A percentile compares a stretch with the other conserved stretches of the same genome.
Conservation (phyloP, 345 rosid species). For the Clausena lansium region DNA sequence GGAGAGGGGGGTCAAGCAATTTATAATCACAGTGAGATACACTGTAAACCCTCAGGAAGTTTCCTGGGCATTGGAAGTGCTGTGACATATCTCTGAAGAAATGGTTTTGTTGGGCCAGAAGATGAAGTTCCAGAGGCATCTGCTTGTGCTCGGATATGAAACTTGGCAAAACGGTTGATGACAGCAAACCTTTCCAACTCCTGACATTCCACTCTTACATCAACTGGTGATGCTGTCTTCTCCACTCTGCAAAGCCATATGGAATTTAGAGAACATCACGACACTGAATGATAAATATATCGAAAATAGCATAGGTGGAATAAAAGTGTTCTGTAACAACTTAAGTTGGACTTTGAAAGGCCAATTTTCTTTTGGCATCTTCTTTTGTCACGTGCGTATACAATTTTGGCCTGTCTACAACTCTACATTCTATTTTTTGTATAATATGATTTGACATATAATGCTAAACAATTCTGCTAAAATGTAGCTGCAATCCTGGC, state of each 20-base stretch:
- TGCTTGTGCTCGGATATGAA: slow-evolving; percentile 58
- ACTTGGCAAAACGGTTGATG: slow-evolving; percentile 88
- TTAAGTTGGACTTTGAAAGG: not conserved
- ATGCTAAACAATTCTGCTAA: not conserved
- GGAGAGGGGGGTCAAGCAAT: slow-evolving; percentile 13
- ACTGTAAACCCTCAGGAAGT: slow-evolving; percentile 68
- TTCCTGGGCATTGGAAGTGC: slow-evolving; percentile 60
- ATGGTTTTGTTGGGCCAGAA: slow-evolving; percentile 30
- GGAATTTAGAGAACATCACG: slow-evolving; percentile 7
- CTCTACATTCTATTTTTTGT: not conserved
- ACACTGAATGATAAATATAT: not conserved
- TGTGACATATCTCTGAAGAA: slow-evolving; percentile 62
- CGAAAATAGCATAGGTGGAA: not conserved
- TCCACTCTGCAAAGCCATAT: slow-evolving; percentile 53
- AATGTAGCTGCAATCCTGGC: not conserved
- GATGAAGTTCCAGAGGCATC: slow-evolving; percentile 36
- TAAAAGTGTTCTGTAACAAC: not conserved
- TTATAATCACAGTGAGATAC: slow-evolving; percentile 60
- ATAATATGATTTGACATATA: not conserved
- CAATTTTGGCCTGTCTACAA: not conserved
- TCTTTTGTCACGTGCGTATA: not conserved
- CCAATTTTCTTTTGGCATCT: not conserved
- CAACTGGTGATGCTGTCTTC: slow-evolving; percentile 42
- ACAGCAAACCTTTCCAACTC: slow-evolving; percentile 72
- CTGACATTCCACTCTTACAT: slow-evolving; percentile 64